Conservation (phyloP, 768 basidiomycete genomes). For the Auricularia heimuer region DNA sequence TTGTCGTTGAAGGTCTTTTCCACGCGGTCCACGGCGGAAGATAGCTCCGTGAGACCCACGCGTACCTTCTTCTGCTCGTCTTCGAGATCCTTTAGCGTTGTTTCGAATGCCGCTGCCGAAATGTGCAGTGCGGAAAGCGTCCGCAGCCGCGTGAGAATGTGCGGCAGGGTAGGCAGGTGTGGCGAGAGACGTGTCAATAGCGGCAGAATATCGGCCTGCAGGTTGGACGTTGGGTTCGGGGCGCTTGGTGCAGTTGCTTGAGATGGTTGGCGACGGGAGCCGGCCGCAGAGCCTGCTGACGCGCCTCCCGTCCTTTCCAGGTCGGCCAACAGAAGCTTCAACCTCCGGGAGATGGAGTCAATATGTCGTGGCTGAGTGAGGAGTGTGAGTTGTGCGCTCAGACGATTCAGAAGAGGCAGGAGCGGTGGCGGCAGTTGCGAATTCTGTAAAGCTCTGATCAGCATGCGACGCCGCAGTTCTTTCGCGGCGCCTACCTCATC, state of each 20-base stretch:
- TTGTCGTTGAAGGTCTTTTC: constrained; percentile 73
- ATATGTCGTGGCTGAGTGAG: constrained; percentile 94
- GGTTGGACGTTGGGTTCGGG: constrained; percentile 18
- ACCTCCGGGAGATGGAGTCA: constrained; percentile 86
- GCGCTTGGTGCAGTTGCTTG: constrained; percentile 10
- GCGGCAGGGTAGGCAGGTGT: constrained; percentile 72
- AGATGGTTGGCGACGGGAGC: constrained; percentile 11
- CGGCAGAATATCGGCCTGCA: constrained; percentile 56
- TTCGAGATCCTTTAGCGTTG: constrained; percentile 54
- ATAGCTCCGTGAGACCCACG: constrained; percentile 56
- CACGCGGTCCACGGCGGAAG: constrained; percentile 56
- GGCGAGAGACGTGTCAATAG: constrained; percentile 62
- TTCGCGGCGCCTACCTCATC: constrained; percentile 57
- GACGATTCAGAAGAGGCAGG: constrained; percentile 68
- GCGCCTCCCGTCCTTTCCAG: constrained; percentile 64
- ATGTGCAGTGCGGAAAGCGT: constrained; percentile 77
- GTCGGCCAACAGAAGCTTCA: constrained; percentile 88
- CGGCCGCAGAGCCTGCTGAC: constrained; percentile 19
- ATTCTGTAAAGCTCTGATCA: constrained; percentile 29
- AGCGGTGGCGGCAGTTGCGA: constrained; percentile 71
- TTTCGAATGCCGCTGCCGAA: constrained; percentile 69
- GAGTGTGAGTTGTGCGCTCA: constrained; percentile 77
- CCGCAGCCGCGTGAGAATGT: constrained; percentile 79
- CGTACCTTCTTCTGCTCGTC: constrained; percentile 59
- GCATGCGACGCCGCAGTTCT: neutral